These are phyloP conservation scores for Orbilia ellipsospora DNA, from an alignment of 2,329 filamentous ascomycete genomes.

Conservation along the genomic window DNA sequence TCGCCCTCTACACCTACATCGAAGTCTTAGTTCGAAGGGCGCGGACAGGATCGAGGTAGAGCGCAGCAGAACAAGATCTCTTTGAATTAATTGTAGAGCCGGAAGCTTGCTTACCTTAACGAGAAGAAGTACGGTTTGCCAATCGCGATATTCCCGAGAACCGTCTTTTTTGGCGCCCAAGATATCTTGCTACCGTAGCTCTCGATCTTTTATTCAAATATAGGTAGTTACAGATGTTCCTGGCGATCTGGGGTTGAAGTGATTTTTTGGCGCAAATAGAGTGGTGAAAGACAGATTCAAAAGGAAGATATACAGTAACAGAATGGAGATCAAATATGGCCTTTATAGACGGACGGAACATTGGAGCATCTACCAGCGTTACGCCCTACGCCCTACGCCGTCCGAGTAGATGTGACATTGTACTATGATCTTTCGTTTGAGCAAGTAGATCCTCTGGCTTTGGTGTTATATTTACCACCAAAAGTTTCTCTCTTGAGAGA, in stretches of 20 bases:
- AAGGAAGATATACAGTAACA: background rate
- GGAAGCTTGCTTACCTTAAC: constrained; percentile 24
- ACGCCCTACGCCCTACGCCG: constrained; percentile 21
- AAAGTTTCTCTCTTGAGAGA: too few species aligned
- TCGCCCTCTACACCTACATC: background rate
- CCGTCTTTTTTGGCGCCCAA: too few species aligned
- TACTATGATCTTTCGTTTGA: background rate
- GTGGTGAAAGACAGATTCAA: background rate
- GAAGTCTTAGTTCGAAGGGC: background rate
- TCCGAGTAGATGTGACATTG: background rate
- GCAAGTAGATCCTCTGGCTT: background rate
- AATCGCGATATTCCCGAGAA: background rate
- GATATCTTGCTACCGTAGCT: background rate
- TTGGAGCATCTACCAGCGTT: constrained; percentile 14
- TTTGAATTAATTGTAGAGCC: constrained; percentile 23
- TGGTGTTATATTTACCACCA: too few species aligned
- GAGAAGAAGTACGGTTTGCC: constrained; percentile 11
- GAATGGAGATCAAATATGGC: background rate
- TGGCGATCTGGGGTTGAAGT: background rate
- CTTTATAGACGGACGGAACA: background rate
- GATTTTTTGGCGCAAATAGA: background rate
- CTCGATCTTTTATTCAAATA: background rate
- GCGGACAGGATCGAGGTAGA: constrained; percentile 18
- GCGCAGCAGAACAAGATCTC: constrained; percentile 33
- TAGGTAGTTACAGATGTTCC: background rate